A percentile compares a stretch with the other conserved stretches of the same genome.
Evolutionary conservation across 169 alveolate species (phyloP).

Genomic region (Eimeria praecox): DNA sequence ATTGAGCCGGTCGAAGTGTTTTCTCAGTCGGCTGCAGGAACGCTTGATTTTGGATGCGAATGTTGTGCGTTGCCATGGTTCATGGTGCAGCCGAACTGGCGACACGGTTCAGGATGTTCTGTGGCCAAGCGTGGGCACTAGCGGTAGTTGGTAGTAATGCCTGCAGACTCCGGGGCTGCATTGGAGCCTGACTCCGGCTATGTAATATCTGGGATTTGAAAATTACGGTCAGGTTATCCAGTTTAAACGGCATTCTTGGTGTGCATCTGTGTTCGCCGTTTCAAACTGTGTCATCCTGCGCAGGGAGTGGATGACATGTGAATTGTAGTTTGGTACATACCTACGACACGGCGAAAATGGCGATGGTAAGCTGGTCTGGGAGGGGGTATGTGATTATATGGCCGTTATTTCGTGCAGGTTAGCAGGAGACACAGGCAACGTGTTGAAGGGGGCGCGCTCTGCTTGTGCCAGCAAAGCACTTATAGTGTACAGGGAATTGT

Average conservation of each 20-base stretch:
- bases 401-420: background rate
- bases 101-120: background rate
- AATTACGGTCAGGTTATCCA: background rate
- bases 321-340: conserved; percentile 18
- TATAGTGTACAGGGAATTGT: background rate
- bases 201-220: background rate
- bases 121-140: background rate
- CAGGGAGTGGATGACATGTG: conserved; percentile 61
- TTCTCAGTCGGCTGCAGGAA: background rate
- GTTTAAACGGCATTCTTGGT: background rate
- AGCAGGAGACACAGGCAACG: background rate
- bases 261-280: background rate
- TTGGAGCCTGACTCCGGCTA: background rate
- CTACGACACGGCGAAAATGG: conserved; percentile 53
- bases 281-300: conserved; percentile 1
- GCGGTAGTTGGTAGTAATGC: background rate
- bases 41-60: background rate
- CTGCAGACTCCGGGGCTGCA: background rate
- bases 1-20: background rate
- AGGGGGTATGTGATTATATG: too few relatives aligned
- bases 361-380: conserved; percentile 32
- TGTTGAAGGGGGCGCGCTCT: background rate
- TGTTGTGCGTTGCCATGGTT: background rate
- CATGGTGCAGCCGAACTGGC: background rate
- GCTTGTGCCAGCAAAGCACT: background rate